Evolutionary conservation across 2,329 filamentous ascomycete genomes (phyloP), one percentile per base, ranked within the genome.

Genomic region (Chalara sp.): DNA sequence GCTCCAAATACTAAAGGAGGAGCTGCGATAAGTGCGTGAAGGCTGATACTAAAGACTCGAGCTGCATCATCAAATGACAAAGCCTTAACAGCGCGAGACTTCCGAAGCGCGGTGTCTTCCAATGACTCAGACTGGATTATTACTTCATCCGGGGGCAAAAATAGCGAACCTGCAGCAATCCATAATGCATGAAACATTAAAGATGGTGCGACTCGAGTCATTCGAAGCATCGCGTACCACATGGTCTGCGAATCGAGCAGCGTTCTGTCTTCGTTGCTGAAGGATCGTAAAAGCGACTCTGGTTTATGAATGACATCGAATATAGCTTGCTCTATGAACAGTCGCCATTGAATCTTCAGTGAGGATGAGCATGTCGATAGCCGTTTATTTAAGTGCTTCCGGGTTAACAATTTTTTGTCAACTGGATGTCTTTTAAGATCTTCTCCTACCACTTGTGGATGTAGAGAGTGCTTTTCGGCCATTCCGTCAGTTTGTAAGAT

Each of bases 141-240:
- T 31, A 65, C 42, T 37, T 56, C 53, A 41, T 58, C 51, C 1
- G 80, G 78, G 1, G 78, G 74, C n/a, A 72, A 68, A 57, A 84
- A 86, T 5, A 86, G 68, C 44, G 72, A 72, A 6, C 73, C 76
- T 1, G 81, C 72, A 5, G 79, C 79, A 56, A 79, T 70, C 83
- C 83, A 87, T 5, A 86, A 69, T 58, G 79, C 82, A 60, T 84
- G 78, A 47, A 84, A 76, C 2, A 85, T 79, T 21, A 84, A 63
- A 44, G 70, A 78, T 5, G 80, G 78, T 12, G 76, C 73, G 41
- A 76, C 73, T 46, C 79, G 72, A 5, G 76, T 81, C 64, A 85
- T 67, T 50, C 77, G 76, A 49, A 82, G 66, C 73, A 83, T 81
- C 59, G 76, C 79, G 60, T 81, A 83, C 79, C 78, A 85, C 1